Evolutionary conservation across 2,329 filamentous ascomycete species (phyloP).

Genomic region (Neoscytalidium dimidiatum): DNA sequence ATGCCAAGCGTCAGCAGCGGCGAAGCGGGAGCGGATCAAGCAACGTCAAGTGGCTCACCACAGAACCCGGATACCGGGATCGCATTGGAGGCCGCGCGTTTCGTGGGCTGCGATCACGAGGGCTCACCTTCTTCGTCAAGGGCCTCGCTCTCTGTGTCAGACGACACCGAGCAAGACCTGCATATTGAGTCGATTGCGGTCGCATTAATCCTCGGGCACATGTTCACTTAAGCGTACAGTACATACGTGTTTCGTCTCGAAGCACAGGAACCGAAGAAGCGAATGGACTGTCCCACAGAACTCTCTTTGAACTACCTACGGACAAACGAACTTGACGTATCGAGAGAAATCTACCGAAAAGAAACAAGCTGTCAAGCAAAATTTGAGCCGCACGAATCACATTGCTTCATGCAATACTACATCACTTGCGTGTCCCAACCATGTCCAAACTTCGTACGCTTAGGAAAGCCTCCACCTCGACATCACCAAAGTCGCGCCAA

Average conservation of each 20-base stretch:
- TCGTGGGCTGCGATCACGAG: neutral
- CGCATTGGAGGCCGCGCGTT: neutral
- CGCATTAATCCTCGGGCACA: neutral
- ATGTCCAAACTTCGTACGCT: too few species aligned
- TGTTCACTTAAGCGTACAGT: neutral
- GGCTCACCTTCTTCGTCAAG: neutral
- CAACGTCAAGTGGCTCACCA: neutral
- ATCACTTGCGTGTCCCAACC: too few species aligned
- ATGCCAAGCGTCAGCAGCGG: slow-evolving; percentile 10
- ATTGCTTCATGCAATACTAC: too few species aligned
- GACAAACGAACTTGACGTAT: too few species aligned
- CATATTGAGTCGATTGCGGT: neutral
- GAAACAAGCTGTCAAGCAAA: too few species aligned
- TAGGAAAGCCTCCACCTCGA: too few species aligned
- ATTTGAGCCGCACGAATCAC: too few species aligned
- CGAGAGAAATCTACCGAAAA: too few species aligned
- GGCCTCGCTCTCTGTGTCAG: neutral
- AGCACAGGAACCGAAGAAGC: too few species aligned
- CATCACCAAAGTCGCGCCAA: neutral
- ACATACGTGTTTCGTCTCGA: neutral
- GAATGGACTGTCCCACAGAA: too few species aligned
- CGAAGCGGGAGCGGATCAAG: neutral
- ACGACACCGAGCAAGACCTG: neutral
- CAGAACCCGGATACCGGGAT: neutral
- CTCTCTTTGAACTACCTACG: too few species aligned